Percentiles rank a stretch among this genome's conserved stretches.
These are phyloP conservation scores for Dittrichia graveolens DNA, from an alignment of 129 eudicot species.

Conservation along the genomic window DNA sequence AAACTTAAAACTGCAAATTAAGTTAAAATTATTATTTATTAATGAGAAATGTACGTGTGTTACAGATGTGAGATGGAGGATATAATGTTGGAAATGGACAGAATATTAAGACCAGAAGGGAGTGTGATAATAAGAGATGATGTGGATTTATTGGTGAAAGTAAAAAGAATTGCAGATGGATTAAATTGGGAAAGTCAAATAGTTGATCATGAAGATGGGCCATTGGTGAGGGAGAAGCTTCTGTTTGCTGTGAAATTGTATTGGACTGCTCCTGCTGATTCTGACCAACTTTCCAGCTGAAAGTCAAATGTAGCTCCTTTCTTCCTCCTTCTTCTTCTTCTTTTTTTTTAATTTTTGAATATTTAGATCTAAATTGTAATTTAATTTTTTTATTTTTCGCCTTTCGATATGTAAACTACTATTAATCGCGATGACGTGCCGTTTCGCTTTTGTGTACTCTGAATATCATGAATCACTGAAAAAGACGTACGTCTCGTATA, in stretches of 20 bases:
- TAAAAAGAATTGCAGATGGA: slow-evolving; percentile 74
- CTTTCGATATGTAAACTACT: neutral
- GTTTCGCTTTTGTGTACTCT: slow-evolving; percentile 18
- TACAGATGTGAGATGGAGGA: slow-evolving; percentile 95
- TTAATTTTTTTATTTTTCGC: neutral
- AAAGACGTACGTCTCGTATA: slow-evolving; percentile 23
- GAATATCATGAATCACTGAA: slow-evolving; percentile 22
- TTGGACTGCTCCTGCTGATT: slow-evolving; percentile 84
- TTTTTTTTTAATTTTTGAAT: neutral
- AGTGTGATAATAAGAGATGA: slow-evolving; percentile 83
- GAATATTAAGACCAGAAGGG: slow-evolving; percentile 92
- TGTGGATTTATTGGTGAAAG: slow-evolving; percentile 74
- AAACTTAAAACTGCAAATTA: no score
- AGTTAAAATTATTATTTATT: no score
- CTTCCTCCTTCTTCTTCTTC: neutral
- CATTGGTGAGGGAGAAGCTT: slow-evolving; percentile 85
- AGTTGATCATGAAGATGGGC: slow-evolving; percentile 98
- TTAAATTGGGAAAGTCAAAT: slow-evolving; percentile 87
- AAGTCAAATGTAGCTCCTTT: slow-evolving; percentile 19
- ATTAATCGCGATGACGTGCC: slow-evolving; percentile 29
- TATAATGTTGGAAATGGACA: slow-evolving; percentile 90
- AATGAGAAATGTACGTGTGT: neutral
- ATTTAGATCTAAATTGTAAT: slow-evolving; percentile 26
- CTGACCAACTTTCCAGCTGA: slow-evolving; percentile 18
- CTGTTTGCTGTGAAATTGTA: slow-evolving; percentile 86